Base-by-base conservation (phyloP, 192 early-diverging fungal genomes). In the Geranomyces michiganensis region DNA sequence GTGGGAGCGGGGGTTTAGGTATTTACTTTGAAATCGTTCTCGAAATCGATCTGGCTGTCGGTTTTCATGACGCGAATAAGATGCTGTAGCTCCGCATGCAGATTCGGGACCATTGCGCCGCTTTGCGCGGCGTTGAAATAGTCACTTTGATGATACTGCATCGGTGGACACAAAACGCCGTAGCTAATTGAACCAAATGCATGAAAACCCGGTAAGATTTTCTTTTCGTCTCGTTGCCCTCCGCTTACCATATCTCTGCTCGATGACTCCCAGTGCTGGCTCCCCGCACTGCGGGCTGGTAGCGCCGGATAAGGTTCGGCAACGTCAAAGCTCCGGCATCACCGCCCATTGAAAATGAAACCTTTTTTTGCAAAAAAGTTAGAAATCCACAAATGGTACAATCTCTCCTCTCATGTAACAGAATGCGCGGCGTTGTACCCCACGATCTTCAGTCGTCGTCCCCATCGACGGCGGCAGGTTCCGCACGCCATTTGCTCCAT, bases 71-170 rank as follows among this genome's bases (percentile, higher is more conserved):
- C 60, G 8, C 46, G 43, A 12, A 86, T 60, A 1, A 89, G 51
- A 62, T 84, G 84, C 33, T 79, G 65, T 1, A 89, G 53, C 69
- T 87, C 72, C 32, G 74, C 55, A 1, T 67, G 26, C 27, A 89
- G 63, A 62, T 89, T 83, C 22, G 41, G 32, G 10, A 68, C 76
- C 68, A 81, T 67, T 46, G 85, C 82, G 14, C 87, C 87, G 48
- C 84, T 79, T 56, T 81, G 78, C 4, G 87, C 87, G 19, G 82
- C 85, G 72, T 89, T 89, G 13, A 85, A 47, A 19, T 56, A 15
- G 62, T 81, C 76, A 0, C 30, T 30, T 31, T 69, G 68, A 33
- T 67, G 68, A 53, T 78, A 72, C 56, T 78, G 76, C 36, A 78
- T 68, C 12, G 70, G 73, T 15, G 68, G 68, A 51, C 79, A 80